Percentiles rank a stretch among this genome's conserved stretches.
Conservation (phyloP, 345 rosid species). For the Kandelia obovata region DNA sequence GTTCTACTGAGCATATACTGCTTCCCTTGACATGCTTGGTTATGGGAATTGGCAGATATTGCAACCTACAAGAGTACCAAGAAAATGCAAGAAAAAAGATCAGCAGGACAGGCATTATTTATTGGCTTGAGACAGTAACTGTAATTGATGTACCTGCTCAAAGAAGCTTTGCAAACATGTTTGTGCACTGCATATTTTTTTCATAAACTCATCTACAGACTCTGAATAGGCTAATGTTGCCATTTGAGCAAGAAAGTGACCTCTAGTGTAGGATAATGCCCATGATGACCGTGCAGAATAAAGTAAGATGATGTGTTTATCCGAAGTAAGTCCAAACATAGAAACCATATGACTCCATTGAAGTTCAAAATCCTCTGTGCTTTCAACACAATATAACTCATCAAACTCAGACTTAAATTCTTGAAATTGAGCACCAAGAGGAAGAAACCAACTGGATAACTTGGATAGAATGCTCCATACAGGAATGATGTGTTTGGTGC, state of each 20-base stretch:
- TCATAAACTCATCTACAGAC: slow-evolving; percentile 60
- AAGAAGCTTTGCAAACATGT: slow-evolving; percentile 69
- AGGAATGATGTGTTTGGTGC: slow-evolving; percentile 62
- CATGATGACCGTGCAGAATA: slow-evolving; percentile 61
- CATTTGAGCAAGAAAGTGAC: slow-evolving; percentile 67
- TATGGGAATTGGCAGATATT: slow-evolving; percentile 43
- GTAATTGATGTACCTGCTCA: slow-evolving; percentile 55
- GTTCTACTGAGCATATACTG: slow-evolving; percentile 57
- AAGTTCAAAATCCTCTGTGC: slow-evolving; percentile 69
- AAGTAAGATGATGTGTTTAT: slow-evolving; percentile 70
- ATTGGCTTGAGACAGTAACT: background rate
- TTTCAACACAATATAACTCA: slow-evolving; percentile 51
- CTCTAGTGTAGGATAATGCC: slow-evolving; percentile 58
- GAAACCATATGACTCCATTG: slow-evolving; percentile 68
- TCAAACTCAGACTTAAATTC: slow-evolving; percentile 74
- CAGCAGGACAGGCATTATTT: background rate
- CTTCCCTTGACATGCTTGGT: slow-evolving; percentile 32
- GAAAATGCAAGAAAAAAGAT: slow-evolving; percentile 9
- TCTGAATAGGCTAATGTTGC: slow-evolving; percentile 57
- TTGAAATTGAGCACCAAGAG: slow-evolving; percentile 63
- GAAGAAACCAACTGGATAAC: slow-evolving; percentile 76
- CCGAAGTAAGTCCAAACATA: slow-evolving; percentile 72
- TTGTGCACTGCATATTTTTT: slow-evolving; percentile 49
- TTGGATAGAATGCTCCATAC: slow-evolving; percentile 67
- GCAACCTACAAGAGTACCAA: slow-evolving; percentile 45